Evolutionary conservation across 768 basidiomycete genomes (phyloP), one percentile per base, ranked within the genome.

Genomic region (Tulasnella sp.): DNA sequence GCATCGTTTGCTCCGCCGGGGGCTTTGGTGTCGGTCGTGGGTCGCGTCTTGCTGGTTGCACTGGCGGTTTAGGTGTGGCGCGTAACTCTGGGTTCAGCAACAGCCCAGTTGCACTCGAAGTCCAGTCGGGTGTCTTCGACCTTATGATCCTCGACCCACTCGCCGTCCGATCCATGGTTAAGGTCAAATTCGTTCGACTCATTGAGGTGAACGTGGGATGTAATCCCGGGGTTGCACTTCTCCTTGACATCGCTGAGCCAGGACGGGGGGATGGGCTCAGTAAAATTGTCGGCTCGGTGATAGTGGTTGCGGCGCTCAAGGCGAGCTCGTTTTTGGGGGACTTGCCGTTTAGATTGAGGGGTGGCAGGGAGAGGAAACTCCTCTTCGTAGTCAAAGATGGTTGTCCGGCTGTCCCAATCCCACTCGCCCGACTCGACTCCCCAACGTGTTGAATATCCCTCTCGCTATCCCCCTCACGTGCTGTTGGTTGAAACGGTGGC

Each of bases 181-280:
- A 28, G 3, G 77, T 60, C 50, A 78, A 28, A 37, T 40, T 60
- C n/a, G 60, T 64, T 24, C 60, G 60, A 40, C 77, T 78, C 54
- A 54, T 60, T 31, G 78, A 80, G 34, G 64, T 28, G 69, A 80
- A 80, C 1, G 69, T 80, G n/a, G 69, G 41, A 24, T 37, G 73
- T 22, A 75, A 40, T 28, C 69, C 78, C 8, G 78, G 78, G 20
- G 78, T 80, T 22, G 42, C 78, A 14, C 81, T 81, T 14, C 81
- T 80, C 58, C 80, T 73, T 22, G 81, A 81, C 78, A 81, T 44
- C 2, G 81, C 64, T 41, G 81, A 81, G 37, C 81, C 81, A n/a
- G 81, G 81, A 0, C 81, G 80, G n/a, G 81, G 81, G 8, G 69
- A 82, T n/a, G 81, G 81, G 46, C 81, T 81, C 73, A 80, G 69